Base-by-base conservation (phyloP, 306 rosid genomes). In the Hylodesmum podocarpum region DNA sequence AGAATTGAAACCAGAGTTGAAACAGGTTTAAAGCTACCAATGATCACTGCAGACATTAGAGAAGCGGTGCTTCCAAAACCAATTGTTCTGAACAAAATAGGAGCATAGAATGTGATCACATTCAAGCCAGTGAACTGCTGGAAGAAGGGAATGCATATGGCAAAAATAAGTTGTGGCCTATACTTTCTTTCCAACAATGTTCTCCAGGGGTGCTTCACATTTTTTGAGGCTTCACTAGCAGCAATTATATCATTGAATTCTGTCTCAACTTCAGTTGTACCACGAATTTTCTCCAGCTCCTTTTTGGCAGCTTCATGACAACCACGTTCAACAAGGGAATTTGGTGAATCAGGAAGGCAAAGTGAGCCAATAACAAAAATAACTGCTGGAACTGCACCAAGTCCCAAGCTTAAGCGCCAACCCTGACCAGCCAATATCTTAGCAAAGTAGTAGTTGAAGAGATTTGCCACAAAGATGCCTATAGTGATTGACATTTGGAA, bases 101-200 rank as follows among this genome's bases (percentile, higher is more conserved):
- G 98, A 5, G 96, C 97, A 54, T 93, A 91, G 74, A 93, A 89
- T 1, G 96, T 88, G 83, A 91, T 89, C 37, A 88, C 96, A 57
- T 91, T 91, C 65, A 85, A 76, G 63, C 96, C 98, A 4, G 98
- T 93, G 69, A 93, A 84, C 70, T 93, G 97, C 70, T 93, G 97
- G 55, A 93, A 93, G 27, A 91, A 86, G 1, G 96, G 98, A 9
- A 91, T 93, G 22, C 34, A 67, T 18, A 93, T 27, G 63, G 97
- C 92, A 3, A 93, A 76, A 3, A 70, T 59, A 1, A 91, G 88
- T n/a, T 91, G 96, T 1, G 97, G 93, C 55, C 96, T 88, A 5
- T 91, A 91, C 80, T 91, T 88, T 16, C 85, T 88, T 41, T 78
- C 10, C 13, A 37, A 25, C 57, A 87, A 59, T 7, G 87, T 76